Conservation (phyloP, 1,139 yeast genomes). For the Debaryomycetaceae sp. region DNA sequence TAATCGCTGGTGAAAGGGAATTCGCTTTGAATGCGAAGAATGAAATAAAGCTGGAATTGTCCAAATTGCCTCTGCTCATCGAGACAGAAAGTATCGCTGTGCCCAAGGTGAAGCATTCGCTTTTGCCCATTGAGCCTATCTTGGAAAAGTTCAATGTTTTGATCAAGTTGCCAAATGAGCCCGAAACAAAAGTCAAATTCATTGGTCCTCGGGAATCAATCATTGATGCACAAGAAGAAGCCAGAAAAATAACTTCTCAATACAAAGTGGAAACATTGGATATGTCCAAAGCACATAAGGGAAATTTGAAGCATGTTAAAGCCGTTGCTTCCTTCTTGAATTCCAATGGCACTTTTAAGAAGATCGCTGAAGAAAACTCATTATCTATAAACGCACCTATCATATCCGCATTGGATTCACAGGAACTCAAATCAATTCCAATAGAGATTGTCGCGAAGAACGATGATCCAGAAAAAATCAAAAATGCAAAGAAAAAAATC, state of each 20-base stretch:
- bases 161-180: constrained; percentile 53
- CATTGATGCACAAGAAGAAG: constrained; percentile 56
- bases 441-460: constrained; percentile 39
- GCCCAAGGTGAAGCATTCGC: constrained; percentile 42
- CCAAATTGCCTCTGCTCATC: constrained; percentile 37
- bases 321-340: constrained; percentile 66
- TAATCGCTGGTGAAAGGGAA: constrained; percentile 64
- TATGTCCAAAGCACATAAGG: constrained; percentile 84
- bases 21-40: constrained; percentile 48
- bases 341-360: constrained; percentile 45
- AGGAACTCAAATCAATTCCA: constrained; percentile 26
- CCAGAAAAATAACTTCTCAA: constrained; percentile 49
- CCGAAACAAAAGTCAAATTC: constrained; percentile 51
- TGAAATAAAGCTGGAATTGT: constrained; percentile 46
- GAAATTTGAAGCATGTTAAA: constrained; percentile 70
- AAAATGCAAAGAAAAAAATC: constrained; percentile 56
- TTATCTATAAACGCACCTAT: constrained; percentile 60
- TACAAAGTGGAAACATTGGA: constrained; percentile 66
- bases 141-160: constrained; percentile 56
- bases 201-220: constrained; percentile 61
- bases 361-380: constrained; percentile 42
- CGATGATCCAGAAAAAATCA: constrained; percentile 31
- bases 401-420: constrained; percentile 21
- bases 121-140: constrained; percentile 45
- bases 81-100: constrained; percentile 38